Evolutionary conservation across 441 rosid genomes (phyloP).

Genomic region (Sinapis alba): DNA sequence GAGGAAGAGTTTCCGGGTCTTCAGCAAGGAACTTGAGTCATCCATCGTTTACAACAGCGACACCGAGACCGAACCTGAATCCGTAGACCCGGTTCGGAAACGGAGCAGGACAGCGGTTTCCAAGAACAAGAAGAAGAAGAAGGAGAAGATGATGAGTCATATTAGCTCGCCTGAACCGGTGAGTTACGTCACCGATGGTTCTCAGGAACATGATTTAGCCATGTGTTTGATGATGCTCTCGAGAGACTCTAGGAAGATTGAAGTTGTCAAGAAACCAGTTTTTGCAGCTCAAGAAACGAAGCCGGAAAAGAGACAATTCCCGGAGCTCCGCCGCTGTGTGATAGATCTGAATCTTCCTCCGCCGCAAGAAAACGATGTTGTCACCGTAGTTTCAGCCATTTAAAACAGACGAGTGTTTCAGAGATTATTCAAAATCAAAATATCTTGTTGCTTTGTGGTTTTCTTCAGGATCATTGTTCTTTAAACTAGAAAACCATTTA

Average conservation of each 20-base stretch:
- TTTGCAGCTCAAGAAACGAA: conserved; percentile 20
- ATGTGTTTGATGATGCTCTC: no score
- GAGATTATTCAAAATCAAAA: background rate
- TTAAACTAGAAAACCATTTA: conserved; percentile 3
- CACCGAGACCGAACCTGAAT: conserved; percentile 77
- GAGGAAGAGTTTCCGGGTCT: conserved; percentile 60
- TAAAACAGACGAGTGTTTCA: conserved; percentile 42
- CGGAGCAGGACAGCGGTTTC: conserved; percentile 26
- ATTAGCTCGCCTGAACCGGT: conserved; percentile 57
- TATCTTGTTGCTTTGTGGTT: conserved; percentile 21
- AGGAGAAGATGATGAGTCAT: conserved; percentile 35
- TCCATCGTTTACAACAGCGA: conserved; percentile 65
- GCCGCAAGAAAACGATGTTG: conserved; percentile 52
- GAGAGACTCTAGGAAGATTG: conserved; percentile 55
- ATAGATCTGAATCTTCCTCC: conserved; percentile 83
- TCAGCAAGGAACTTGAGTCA: conserved; percentile 65
- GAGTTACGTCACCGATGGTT: conserved; percentile 66
- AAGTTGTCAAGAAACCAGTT: conserved; percentile 1
- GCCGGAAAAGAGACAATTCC: conserved; percentile 17
- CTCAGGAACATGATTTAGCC: conserved; percentile 79
- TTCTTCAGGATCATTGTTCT: conserved; percentile 28
- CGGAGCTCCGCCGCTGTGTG: conserved; percentile 43
- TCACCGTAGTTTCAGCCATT: conserved; percentile 61
- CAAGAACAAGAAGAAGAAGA: conserved; percentile 38
- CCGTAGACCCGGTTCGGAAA: conserved; percentile 39